Conservation (phyloP, 495 filamentous ascomycete genomes). For the Astrocystis sublimbata region DNA sequence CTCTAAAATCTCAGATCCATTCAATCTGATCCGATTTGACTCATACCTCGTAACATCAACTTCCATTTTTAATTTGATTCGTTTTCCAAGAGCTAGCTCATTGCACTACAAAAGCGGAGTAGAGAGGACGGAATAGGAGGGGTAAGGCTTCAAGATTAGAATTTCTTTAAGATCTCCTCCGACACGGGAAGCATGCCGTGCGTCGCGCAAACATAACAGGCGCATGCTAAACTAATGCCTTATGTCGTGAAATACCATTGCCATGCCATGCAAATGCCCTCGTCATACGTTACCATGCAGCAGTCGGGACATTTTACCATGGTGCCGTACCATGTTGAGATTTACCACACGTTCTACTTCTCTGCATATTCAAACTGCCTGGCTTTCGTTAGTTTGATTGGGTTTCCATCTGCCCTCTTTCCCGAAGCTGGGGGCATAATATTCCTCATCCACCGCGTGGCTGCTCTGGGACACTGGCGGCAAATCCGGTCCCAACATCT, state of each 20-base stretch:
- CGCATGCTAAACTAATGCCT: constrained; percentile 12
- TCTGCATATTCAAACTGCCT: constrained; percentile 16
- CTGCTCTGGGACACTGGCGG: too few relatives aligned
- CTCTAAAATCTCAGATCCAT: too few relatives aligned
- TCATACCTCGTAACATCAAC: too few relatives aligned
- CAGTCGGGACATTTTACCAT: background rate
- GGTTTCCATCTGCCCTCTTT: background rate
- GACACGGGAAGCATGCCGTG: background rate
- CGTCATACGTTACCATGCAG: constrained; percentile 3
- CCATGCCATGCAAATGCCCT: constrained; percentile 14
- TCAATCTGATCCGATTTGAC: too few relatives aligned
- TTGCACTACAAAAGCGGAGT: background rate
- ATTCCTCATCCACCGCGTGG: background rate
- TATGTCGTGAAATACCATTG: constrained; percentile 16
- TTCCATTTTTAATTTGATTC: too few relatives aligned
- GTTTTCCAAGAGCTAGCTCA: too few relatives aligned
- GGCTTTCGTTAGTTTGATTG: constrained; percentile 1
- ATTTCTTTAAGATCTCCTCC: background rate
- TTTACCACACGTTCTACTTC: constrained; percentile 27
- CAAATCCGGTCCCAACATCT: too few relatives aligned
- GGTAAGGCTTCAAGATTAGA: background rate
- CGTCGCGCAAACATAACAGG: background rate
- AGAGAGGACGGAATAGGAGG: background rate
- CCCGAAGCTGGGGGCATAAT: background rate
- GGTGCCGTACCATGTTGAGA: constrained; percentile 6